phyloP scores from a whole-genome alignment of 2,329 filamentous ascomycete species.

The Fusarium penzigii region DNA sequence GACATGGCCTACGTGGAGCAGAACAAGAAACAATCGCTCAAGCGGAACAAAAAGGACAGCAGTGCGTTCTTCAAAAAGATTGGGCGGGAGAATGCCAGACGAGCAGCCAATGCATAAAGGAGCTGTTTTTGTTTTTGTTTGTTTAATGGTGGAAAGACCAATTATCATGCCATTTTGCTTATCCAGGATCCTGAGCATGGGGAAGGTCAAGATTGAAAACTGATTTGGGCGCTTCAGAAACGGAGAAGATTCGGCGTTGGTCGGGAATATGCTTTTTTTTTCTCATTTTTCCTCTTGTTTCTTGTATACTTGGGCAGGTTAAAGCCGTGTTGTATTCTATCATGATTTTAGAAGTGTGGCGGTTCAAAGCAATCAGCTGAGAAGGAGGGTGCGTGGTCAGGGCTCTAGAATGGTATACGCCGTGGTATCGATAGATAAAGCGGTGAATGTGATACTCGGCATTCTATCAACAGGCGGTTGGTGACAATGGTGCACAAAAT shows the following conservation, averaged over 20 bases:
- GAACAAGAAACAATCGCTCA: conserved; percentile 59
- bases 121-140: background rate
- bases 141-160: no score
- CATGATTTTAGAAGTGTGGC: no score
- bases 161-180: no score
- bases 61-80: conserved; percentile 46
- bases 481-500: no score
- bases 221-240: conserved; percentile 10
- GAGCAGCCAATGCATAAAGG: conserved; percentile 35
- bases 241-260: conserved; percentile 27
- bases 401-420: no score
- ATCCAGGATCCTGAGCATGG: background rate
- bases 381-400: no score
- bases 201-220: background rate
- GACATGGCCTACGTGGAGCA: conserved; percentile 97
- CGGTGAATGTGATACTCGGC: no score
- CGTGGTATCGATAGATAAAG: no score
- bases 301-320: background rate
- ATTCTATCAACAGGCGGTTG: no score
- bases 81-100: conserved; percentile 41
- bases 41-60: conserved; percentile 43
- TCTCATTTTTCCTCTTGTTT: background rate
- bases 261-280: conserved; percentile 5
- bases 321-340: no score
- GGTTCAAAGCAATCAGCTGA: no score